Conservation (phyloP, 2,329 filamentous ascomycete species). For the Colletotrichum lini region DNA sequence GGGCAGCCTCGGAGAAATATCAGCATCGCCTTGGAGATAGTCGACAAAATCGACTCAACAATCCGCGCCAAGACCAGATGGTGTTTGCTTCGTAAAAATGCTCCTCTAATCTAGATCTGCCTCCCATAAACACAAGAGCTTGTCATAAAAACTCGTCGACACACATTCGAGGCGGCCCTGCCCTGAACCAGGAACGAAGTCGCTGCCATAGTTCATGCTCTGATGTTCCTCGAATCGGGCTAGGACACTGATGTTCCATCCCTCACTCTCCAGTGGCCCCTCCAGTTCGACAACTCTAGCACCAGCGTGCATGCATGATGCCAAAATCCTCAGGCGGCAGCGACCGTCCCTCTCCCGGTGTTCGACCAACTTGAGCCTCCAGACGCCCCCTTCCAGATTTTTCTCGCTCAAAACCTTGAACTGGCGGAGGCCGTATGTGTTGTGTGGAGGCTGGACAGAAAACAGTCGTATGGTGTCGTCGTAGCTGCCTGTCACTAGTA, state of each 20-base stretch:
- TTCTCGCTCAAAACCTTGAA: conserved; percentile 72
- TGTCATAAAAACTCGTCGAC: conserved; percentile 85
- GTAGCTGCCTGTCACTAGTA: conserved; percentile 91
- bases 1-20: background rate
- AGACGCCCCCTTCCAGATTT: conserved; percentile 86
- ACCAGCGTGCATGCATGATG: conserved; percentile 95
- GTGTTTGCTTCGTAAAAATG: background rate
- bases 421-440: conserved; percentile 58
- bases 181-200: conserved; percentile 65
- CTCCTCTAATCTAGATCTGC: background rate
- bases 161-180: conserved; percentile 62
- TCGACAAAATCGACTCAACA: background rate
- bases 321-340: conserved; percentile 70
- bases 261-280: conserved; percentile 51
- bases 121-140: conserved; percentile 77
- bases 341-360: conserved; percentile 46
- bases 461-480: conserved; percentile 86
- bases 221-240: conserved; percentile 86
- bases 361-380: conserved; percentile 80
- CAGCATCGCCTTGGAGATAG: background rate
- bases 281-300: conserved; percentile 72
- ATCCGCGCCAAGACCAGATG: background rate
- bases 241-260: conserved; percentile 75
- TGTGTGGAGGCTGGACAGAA: conserved; percentile 59
- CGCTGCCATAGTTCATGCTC: conserved; percentile 96